Percentiles rank a stretch among this genome's conserved stretches.
Conservation (phyloP, 495 filamentous ascomycete genomes). For the Pyronema omphalodes region DNA sequence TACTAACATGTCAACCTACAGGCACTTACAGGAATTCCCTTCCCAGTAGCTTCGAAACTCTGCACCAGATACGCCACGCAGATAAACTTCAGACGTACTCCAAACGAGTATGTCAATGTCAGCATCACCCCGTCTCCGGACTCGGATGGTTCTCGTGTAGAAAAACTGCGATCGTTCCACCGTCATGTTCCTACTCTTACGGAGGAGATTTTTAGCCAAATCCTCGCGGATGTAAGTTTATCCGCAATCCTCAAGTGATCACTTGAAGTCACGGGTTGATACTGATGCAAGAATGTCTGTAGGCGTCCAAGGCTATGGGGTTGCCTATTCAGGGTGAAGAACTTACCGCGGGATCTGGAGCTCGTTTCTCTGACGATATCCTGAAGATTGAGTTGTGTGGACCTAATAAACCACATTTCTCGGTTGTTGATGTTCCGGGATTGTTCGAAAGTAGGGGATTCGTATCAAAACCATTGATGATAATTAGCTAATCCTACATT, state of each 20-base stretch:
- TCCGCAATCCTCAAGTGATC: neutral
- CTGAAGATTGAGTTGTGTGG: slow-evolving; percentile 35
- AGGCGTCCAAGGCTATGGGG: slow-evolving; percentile 24
- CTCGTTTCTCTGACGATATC: slow-evolving; percentile 30
- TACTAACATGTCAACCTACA: neutral
- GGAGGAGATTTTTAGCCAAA: neutral
- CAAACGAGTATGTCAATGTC: slow-evolving; percentile 21
- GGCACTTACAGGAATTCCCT: slow-evolving; percentile 27
- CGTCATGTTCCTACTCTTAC: neutral
- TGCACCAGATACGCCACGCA: slow-evolving; percentile 35
- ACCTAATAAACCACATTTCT: slow-evolving; percentile 31
- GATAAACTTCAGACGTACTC: slow-evolving; percentile 29
- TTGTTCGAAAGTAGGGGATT: slow-evolving; percentile 29
- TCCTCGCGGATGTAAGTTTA: neutral
- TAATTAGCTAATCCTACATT: neutral
- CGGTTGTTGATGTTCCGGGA: slow-evolving; percentile 37
- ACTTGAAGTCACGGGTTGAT: neutral
- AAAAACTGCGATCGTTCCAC: neutral
- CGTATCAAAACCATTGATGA: neutral
- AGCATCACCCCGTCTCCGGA: slow-evolving; percentile 26
- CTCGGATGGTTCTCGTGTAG: neutral
- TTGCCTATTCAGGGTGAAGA: slow-evolving; percentile 12
- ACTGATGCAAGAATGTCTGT: neutral
- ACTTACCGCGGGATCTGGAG: neutral
- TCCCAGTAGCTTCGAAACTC: slow-evolving; percentile 21